A percentile compares a stretch with the other conserved stretches of the same genome.
Conservation (phyloP, 1,284 basidiomycete species). For the Ceratobasidium sp. region DNA sequence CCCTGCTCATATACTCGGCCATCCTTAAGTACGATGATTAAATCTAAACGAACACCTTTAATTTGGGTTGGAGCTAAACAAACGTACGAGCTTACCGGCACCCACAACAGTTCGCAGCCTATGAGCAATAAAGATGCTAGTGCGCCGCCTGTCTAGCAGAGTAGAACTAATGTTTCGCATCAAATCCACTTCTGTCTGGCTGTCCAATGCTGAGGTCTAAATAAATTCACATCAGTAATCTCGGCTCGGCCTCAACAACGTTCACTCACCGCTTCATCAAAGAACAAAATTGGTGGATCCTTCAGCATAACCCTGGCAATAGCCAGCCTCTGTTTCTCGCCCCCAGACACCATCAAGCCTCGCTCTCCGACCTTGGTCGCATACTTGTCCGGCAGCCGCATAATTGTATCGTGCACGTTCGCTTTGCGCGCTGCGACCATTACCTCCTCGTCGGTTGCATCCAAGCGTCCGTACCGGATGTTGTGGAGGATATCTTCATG, state of each 20-base stretch:
- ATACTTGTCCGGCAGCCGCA: conserved; percentile 88
- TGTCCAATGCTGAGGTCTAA: conserved; percentile 94
- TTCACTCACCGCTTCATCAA: conserved; percentile 91
- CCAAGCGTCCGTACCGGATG: conserved; percentile 91
- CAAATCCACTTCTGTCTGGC: conserved; percentile 93
- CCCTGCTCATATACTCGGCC: conserved; percentile 91
- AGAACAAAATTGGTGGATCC: conserved; percentile 95
- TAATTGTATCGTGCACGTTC: conserved; percentile 87
- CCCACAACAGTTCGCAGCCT: conserved; percentile 90
- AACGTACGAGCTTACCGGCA: conserved; percentile 69
- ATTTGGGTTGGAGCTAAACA: background rate
- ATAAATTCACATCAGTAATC: conserved; percentile 29
- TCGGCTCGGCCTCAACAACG: conserved; percentile 2
- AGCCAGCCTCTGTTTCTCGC: conserved; percentile 96
- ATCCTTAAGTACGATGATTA: conserved; percentile 91
- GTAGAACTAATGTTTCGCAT: conserved; percentile 94
- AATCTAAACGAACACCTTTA: conserved; percentile 64
- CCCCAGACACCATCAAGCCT: conserved; percentile 97
- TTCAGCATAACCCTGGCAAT: conserved; percentile 94
- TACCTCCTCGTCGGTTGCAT: conserved; percentile 92
- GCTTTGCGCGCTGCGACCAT: conserved; percentile 86
- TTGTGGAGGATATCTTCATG: conserved; percentile 97
- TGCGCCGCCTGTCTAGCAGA: conserved; percentile 82
- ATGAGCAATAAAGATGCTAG: conserved; percentile 96
- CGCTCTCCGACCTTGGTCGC: conserved; percentile 94